Conservation (phyloP, 108 stramenopile genomes). For the Cyclotella atomus region DNA sequence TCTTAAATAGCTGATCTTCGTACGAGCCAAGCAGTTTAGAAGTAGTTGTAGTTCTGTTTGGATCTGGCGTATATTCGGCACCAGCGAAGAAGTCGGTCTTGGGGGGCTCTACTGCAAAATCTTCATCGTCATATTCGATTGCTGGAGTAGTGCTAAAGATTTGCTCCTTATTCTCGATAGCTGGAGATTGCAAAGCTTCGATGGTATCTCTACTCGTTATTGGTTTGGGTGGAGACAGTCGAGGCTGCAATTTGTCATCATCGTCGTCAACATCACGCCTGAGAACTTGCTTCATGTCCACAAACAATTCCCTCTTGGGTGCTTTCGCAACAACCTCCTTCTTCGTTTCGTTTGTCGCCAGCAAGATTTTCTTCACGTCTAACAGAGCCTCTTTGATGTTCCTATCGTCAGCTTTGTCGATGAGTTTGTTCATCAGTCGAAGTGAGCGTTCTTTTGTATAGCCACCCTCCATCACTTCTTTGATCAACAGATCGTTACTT, state of each 20-base stretch:
- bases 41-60: slow-evolving; percentile 15
- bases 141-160: background rate
- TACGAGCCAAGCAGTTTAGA: slow-evolving; percentile 61
- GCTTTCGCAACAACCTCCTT: background rate
- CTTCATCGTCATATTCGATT: background rate
- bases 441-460: slow-evolving; percentile 36
- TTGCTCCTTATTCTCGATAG: background rate
- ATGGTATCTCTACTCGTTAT: too few relatives aligned
- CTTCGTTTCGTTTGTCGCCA: slow-evolving; percentile 18
- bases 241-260: background rate
- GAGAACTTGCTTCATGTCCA: slow-evolving; percentile 8
- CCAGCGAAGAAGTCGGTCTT: slow-evolving; percentile 34
- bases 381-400: slow-evolving; percentile 22
- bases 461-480: slow-evolving; percentile 45
- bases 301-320: background rate
- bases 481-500: slow-evolving; percentile 45
- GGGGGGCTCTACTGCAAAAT: slow-evolving; percentile 26
- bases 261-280: background rate
- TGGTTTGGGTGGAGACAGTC: too few relatives aligned
- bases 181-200: too few relatives aligned
- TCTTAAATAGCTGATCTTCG: slow-evolving; percentile 71
- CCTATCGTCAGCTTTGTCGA: slow-evolving; percentile 19
- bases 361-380: slow-evolving; percentile 29
- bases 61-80: background rate
- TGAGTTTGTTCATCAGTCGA: slow-evolving; percentile 37